A percentile compares a stretch with the other conserved stretches of the same genome.
Conservation (phyloP, 331 rosid genomes). For the Prunus yedoensis region DNA sequence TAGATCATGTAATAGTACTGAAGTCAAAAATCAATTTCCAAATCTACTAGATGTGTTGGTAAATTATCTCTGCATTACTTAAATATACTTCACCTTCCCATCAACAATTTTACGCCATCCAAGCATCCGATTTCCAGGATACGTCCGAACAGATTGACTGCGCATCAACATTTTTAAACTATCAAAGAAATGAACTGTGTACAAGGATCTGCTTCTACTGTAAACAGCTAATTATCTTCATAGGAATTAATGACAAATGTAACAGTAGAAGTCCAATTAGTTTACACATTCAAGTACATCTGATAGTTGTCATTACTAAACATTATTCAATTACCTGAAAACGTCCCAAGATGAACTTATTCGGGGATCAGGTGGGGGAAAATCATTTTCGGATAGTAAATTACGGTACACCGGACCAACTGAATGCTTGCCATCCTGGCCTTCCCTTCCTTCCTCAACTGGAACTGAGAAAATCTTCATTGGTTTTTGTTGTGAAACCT, state of each 20-base stretch:
- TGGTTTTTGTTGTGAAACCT: conserved; percentile 23
- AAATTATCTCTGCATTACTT: not conserved
- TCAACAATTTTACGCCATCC: conserved; percentile 72
- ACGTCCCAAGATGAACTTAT: conserved; percentile 69
- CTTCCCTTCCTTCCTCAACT: conserved; percentile 80
- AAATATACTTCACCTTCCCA: conserved; percentile 54
- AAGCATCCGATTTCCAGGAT: conserved; percentile 71
- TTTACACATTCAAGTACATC: not conserved
- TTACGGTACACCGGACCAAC: conserved; percentile 76
- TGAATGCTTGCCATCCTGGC: conserved; percentile 60
- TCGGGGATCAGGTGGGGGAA: conserved; percentile 58
- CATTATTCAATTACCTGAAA: conserved; percentile 49
- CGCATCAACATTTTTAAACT: conserved; percentile 17
- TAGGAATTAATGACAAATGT: no score
- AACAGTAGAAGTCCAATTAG: no score
- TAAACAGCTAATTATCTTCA: no score
- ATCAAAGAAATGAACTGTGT: not conserved
- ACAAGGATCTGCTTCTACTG: not conserved
- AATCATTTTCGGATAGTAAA: conserved; percentile 47
- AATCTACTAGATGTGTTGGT: not conserved
- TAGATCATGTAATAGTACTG: conserved; percentile 20
- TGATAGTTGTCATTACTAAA: not conserved
- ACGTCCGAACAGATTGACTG: conserved; percentile 55
- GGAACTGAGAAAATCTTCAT: conserved; percentile 62
- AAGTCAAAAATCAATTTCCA: conserved; percentile 15